Evolutionary conservation across 176 grass and related monocot species (phyloP).

Genomic region (Sorghum bicolor): Sorghum_bicolor_NCBIv3 NC_012870.2:6948501-6949000

Average conservation of each 20-base stretch:
- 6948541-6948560: conserved; percentile 65
- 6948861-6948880: conserved; percentile 94
- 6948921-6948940: conserved; percentile 98
- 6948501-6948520: conserved; percentile 3
- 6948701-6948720: conserved; percentile 96
- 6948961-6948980: conserved; percentile 84
- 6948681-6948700: conserved; percentile 97
- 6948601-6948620: conserved; percentile 90
- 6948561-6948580: conserved; percentile 96
- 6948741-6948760: conserved; percentile 42
- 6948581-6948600: conserved; percentile 96
- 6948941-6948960: conserved; percentile 94
- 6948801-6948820: conserved; percentile 29
- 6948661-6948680: conserved; percentile 93
- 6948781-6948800: conserved; percentile 15
- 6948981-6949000: conserved; percentile 98
- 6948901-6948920: conserved; percentile 95
- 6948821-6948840: conserved; percentile 52
- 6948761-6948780: neutral
- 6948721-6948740: conserved; percentile 91
- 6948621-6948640: conserved; percentile 97
- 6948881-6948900: conserved; percentile 98
- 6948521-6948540: conserved; percentile 18
- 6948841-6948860: conserved; percentile 57
- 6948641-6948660: conserved; percentile 97